phyloP scores from a whole-genome alignment of 345 rosid genomes.

The Camelina sativa region DNA sequence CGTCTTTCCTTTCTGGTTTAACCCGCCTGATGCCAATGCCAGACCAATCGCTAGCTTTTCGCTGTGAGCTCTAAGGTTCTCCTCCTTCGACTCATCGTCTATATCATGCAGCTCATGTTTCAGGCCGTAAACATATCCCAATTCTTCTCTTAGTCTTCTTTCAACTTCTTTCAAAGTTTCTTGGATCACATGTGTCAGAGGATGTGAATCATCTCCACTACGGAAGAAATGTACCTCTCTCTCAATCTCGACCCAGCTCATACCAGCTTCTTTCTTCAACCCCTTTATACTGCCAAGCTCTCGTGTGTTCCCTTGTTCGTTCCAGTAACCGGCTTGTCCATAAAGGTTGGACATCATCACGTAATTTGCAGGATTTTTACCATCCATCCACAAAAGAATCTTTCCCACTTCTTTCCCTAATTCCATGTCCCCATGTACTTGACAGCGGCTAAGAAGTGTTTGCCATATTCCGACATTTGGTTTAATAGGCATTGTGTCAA shows the following conservation, averaged over 20 bases:
- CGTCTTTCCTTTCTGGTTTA: constrained; percentile 47
- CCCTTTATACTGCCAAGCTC: constrained; percentile 54
- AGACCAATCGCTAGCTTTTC: constrained; percentile 88
- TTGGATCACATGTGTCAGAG: constrained; percentile 52
- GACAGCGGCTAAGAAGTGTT: constrained; percentile 84
- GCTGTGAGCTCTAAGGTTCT: constrained; percentile 78
- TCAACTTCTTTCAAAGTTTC: constrained; percentile 64
- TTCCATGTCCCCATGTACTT: constrained; percentile 69
- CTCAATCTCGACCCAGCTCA: constrained; percentile 88
- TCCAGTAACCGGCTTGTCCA: constrained; percentile 77
- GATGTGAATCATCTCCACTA: constrained; percentile 66
- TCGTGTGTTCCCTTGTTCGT: constrained; percentile 63
- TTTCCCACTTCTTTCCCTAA: constrained; percentile 71
- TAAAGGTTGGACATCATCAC: constrained; percentile 84
- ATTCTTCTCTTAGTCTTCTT: constrained; percentile 66
- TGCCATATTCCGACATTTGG: constrained; percentile 86
- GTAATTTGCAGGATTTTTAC: constrained; percentile 69
- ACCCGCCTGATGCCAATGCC: constrained; percentile 58
- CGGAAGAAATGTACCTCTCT: constrained; percentile 67
- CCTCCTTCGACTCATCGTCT: constrained; percentile 80
- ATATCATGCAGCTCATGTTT: constrained; percentile 67
- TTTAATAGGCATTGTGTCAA: constrained; percentile 67
- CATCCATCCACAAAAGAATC: constrained; percentile 61
- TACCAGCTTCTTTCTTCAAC: constrained; percentile 74
- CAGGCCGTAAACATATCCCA: constrained; percentile 60